Conservation (phyloP, 257 asterid genomes). For the Catharanthus roseus region DNA sequence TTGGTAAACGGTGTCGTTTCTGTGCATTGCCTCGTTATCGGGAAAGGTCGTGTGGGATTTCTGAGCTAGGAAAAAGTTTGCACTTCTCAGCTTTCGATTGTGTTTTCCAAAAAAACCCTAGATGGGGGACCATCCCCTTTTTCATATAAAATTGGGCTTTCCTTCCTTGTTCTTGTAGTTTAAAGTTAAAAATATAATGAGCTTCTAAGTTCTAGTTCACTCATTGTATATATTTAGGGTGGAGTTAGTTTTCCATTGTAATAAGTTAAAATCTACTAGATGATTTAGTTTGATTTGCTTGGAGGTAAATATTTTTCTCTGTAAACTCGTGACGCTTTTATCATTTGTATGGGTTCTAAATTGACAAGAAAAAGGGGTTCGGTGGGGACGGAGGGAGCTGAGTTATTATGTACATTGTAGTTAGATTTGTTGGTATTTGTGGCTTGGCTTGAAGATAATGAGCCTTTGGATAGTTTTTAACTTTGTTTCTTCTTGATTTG, state of each 20-base stretch:
- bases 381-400: not conserved
- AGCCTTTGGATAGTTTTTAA: not conserved
- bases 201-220: too few species aligned
- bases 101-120: slow-evolving; percentile 31
- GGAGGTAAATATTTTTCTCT: not conserved
- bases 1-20: slow-evolving; percentile 20
- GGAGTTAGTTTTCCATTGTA: not conserved
- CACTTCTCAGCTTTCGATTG: slow-evolving; percentile 19
- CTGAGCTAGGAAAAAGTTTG: slow-evolving; percentile 13
- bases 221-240: not conserved
- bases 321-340: not conserved
- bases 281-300: not conserved
- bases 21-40: slow-evolving; percentile 11
- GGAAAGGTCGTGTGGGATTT: slow-evolving; percentile 12
- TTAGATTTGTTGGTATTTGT: not conserved
- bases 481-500: slow-evolving; percentile 14
- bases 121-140: slow-evolving; percentile 41
- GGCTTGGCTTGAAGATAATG: slow-evolving; percentile 4
- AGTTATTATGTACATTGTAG: not conserved
- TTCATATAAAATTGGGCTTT: not conserved
- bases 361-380: not conserved
- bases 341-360: not conserved
- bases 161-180: too few species aligned
- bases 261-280: not conserved
- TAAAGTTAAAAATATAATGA: too few species aligned